These are phyloP conservation scores for Trametes coccinea DNA, from an alignment of 768 basidiomycete species.

Conservation along the genomic window DNA sequence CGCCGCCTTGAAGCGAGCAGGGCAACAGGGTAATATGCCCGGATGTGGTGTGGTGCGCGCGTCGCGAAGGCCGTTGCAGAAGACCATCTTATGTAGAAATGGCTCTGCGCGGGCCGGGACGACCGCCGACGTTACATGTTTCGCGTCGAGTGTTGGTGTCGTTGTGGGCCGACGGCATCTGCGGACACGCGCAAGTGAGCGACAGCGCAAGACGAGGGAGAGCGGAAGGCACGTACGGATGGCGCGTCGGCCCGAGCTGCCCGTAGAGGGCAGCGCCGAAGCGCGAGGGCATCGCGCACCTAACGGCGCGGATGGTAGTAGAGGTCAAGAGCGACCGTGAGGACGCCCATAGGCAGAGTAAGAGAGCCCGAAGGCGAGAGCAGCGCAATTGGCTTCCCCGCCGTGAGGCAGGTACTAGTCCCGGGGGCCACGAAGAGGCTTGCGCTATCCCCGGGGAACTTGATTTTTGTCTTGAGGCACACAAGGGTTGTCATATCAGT, in stretches of 20 bases:
- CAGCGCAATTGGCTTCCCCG: slow-evolving; percentile 9
- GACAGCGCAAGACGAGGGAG: too few species aligned
- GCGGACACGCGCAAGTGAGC: neutral
- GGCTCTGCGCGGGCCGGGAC: neutral
- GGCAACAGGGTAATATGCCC: too few species aligned
- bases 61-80: slow-evolving; percentile 2
- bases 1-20: too few species aligned
- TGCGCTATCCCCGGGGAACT: neutral
- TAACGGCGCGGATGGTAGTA: too few species aligned
- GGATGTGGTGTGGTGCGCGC: neutral
- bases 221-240: neutral
- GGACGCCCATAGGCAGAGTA: too few species aligned
- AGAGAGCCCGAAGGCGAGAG: too few species aligned
- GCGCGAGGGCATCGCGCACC: too few species aligned
- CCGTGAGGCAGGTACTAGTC: slow-evolving; percentile 1
- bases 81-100: neutral
- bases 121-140: neutral
- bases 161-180: too few species aligned
- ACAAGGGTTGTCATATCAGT: too few species aligned
- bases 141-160: neutral
- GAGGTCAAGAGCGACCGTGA: too few species aligned
- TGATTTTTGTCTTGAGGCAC: too few species aligned
- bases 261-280: too few species aligned
- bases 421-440: neutral
- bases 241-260: neutral